Conservation (phyloP, 78 protist species). For the Dictyostelium intermedium region DNA sequence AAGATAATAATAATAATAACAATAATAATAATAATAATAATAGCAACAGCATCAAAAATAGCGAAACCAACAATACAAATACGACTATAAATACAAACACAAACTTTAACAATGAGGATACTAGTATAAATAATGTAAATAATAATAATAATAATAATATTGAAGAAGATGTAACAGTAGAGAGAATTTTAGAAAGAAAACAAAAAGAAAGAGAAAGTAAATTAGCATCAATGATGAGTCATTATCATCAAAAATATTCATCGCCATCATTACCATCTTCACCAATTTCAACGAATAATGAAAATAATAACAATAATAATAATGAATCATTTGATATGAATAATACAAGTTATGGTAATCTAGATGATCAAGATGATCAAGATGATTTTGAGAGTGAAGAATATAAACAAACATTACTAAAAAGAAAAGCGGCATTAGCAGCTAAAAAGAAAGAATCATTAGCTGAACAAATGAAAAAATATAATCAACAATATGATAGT, state of each 20-base stretch:
- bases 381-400: background rate
- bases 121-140: background rate
- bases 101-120: background rate
- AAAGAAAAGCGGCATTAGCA: background rate
- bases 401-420: background rate
- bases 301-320: background rate
- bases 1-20: background rate
- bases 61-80: no score
- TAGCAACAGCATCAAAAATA: background rate
- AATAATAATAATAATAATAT: background rate
- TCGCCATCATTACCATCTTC: background rate
- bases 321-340: background rate
- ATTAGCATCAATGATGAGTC: conserved; percentile 66
- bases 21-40: no score
- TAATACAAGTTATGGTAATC: background rate
- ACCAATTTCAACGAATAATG: background rate
- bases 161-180: conserved; percentile 33
- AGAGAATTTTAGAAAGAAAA: conserved; percentile 19
- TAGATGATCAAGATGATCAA: conserved; percentile 1
- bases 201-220: conserved; percentile 56
- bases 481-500: conserved; percentile 37
- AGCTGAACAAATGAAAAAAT: conserved; percentile 69
- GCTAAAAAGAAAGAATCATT: conserved; percentile 17
- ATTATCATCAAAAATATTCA: conserved; percentile 43
- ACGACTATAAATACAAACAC: background rate